Base-by-base conservation (phyloP, 108 stramenopile genomes). In the Fistulifera pelliculosa region DNA sequence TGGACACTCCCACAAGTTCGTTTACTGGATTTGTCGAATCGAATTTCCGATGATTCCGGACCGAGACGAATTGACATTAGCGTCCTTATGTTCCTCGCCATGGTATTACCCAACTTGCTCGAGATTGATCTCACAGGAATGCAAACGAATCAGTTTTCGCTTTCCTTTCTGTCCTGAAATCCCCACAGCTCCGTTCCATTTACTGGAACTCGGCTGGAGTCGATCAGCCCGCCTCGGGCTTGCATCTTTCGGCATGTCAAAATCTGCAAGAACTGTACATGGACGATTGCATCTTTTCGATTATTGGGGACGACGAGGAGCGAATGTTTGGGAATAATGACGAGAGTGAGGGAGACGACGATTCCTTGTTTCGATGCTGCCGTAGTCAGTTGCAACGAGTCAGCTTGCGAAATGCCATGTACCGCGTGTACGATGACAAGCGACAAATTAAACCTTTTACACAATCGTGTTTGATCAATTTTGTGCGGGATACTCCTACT, bases 391-490 rank as follows among this genome's bases (percentile, higher is more conserved):
- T 45, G 44, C 19, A 45, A 45, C 44, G 44, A 4, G 44, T 45
- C 7, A 45, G 44, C 21, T 2, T 45, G 11, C 21, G 19, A 11
- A 17, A 21, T 45, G 44, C 44, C 44, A 17, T 21, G 21, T 17
- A 45, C 17, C 21, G 44, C 44, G 21, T 17, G 17, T 17, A 21
- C 17, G 17, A 21, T 45, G 44, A 21, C 11, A 3, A 11, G 44
- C 44, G 44, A 45, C 31, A 35, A 35, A 35, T 35, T 8, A 35
- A 35, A 11, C 44, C 44, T 11, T 45, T 45, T 45, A 45, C 44
- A 21, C 44, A 45, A 11, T 21, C 11, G 3, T 17, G 44, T 21
- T 45, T 45, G 11, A 45, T 45, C 7, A 4, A 11, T 3, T 45
- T 45, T 45, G 44, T 45, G 21, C 44, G 44, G 5, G 21, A 4